Percentiles rank a stretch among this genome's conserved stretches.
These are phyloP conservation scores for Iberis pinnata DNA, from an alignment of 345 rosid genomes.

Conservation along the genomic window DNA sequence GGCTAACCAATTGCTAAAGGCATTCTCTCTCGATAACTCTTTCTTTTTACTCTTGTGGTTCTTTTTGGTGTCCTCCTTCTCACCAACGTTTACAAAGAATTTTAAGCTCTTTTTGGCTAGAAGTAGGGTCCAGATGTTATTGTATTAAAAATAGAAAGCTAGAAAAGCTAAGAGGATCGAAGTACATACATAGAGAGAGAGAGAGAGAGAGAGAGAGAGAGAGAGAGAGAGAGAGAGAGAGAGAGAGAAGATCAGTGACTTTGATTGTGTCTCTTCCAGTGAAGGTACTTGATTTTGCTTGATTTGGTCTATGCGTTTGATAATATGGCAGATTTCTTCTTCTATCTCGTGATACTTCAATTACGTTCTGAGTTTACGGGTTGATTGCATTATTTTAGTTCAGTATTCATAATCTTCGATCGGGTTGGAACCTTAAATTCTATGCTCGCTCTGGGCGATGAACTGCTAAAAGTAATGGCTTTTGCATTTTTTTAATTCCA, in stretches of 20 bases:
- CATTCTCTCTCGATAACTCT: too few species aligned
- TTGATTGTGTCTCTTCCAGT: constrained; percentile 81
- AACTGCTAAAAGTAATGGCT: constrained; percentile 67
- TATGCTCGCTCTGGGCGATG: constrained; percentile 90
- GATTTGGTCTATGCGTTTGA: constrained; percentile 2
- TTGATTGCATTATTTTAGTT: constrained; percentile 43
- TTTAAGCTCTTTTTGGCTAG: too few species aligned
- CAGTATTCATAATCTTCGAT: constrained; percentile 84
- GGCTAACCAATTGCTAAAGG: too few species aligned
- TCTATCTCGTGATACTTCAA: background rate
- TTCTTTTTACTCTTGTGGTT: too few species aligned
- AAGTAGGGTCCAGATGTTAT: too few species aligned
- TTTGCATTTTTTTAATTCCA: background rate
- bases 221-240: too few species aligned
- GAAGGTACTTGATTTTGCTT: constrained; percentile 41
- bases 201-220: too few species aligned
- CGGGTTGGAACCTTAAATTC: constrained; percentile 98
- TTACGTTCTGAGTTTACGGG: background rate
- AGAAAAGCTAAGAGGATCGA: too few species aligned
- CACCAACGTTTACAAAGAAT: too few species aligned
- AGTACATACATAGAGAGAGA: too few species aligned
- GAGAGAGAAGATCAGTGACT: constrained; percentile 47
- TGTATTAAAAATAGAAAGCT: too few species aligned
- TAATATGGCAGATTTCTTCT: constrained; percentile 1
- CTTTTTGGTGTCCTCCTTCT: too few species aligned